Evolutionary conservation across 2,329 filamentous ascomycete genomes (phyloP).

Genomic region (Lanzia echinophila): DNA sequence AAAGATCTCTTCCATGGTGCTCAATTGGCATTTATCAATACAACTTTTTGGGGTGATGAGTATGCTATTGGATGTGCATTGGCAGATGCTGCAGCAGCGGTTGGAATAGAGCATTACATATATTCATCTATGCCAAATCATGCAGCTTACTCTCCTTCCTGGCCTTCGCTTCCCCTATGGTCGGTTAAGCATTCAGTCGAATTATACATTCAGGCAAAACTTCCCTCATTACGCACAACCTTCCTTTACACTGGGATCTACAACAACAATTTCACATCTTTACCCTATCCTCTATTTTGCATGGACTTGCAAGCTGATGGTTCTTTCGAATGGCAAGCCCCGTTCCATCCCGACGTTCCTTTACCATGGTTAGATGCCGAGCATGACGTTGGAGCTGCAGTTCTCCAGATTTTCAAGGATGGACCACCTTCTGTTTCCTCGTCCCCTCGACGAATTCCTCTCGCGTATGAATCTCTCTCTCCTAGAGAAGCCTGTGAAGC

Average conservation of each 20-base stretch:
- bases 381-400: constrained; percentile 87
- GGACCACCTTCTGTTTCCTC: constrained; percentile 54
- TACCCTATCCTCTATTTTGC: constrained; percentile 89
- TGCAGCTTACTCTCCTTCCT: constrained; percentile 58
- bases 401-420: constrained; percentile 93
- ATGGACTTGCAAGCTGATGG: constrained; percentile 83
- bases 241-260: constrained; percentile 97
- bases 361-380: constrained; percentile 95
- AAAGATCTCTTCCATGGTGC: constrained; percentile 73
- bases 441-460: constrained; percentile 71
- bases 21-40: constrained; percentile 94
- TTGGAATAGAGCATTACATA: constrained; percentile 82
- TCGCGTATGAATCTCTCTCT: constrained; percentile 85
- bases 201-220: constrained; percentile 73
- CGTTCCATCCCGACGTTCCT: constrained; percentile 83
- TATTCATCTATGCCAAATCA: constrained; percentile 98
- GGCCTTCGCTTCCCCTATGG: constrained; percentile 87
- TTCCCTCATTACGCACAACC: constrained; percentile 59
- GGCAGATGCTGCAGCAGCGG: constrained; percentile 81
- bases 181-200: constrained; percentile 88
- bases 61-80: constrained; percentile 80
- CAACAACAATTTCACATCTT: constrained; percentile 97
- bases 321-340: constrained; percentile 86
- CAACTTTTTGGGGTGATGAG: constrained; percentile 94
- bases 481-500: constrained; percentile 74